A percentile compares a stretch with the other conserved stretches of the same genome.
Conservation (phyloP, 2,329 filamentous ascomycete genomes). For the Cadophora malorum region DNA sequence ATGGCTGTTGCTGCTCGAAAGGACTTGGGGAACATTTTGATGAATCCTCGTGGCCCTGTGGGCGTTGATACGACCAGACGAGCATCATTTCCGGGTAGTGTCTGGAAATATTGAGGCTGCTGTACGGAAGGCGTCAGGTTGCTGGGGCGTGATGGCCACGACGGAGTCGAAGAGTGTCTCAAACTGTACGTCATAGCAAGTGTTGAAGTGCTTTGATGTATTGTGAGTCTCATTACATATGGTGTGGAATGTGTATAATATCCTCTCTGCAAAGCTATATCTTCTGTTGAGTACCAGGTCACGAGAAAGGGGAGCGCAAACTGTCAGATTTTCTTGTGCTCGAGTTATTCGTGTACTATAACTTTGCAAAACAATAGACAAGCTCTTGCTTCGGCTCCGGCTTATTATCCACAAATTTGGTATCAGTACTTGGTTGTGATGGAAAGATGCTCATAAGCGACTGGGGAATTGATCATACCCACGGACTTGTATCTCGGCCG, state of each 20-base stretch:
- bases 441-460: too few species aligned
- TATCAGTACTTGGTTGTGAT: too few species aligned
- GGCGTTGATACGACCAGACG: neutral
- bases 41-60: neutral
- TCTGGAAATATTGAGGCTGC: slow-evolving; percentile 6
- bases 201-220: neutral
- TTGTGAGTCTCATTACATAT: neutral
- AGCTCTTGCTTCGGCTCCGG: too few species aligned
- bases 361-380: neutral
- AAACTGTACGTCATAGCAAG: neutral
- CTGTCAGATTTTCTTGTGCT: too few species aligned
- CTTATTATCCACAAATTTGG: too few species aligned
- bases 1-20: neutral
- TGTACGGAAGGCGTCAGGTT: neutral
- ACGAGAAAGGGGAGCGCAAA: too few species aligned
- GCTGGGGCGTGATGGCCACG: too few species aligned
- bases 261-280: neutral
- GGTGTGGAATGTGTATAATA: neutral
- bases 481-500: too few species aligned
- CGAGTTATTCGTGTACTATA: neutral
- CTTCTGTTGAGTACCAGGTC: neutral
- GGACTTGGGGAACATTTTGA: neutral
- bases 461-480: too few species aligned
- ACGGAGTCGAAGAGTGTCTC: neutral
- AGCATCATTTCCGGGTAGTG: slow-evolving; percentile 1